phyloP scores from a whole-genome alignment of 1,284 basidiomycete species.

The Cerrena zonata region DNA sequence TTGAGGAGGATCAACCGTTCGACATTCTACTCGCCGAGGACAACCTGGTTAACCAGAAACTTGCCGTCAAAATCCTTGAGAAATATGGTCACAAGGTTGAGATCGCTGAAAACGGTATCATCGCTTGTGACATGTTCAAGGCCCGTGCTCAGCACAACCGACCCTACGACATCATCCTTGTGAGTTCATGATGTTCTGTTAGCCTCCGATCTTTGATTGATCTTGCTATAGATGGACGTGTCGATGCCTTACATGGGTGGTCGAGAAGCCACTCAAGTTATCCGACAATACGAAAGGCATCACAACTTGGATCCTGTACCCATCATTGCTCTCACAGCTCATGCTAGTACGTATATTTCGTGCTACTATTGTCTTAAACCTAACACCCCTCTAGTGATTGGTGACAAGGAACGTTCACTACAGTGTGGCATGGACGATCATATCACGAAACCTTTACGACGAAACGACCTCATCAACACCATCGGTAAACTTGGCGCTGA shows the following conservation, averaged over 20 bases:
- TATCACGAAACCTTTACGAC: constrained; percentile 60
- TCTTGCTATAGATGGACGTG: constrained; percentile 80
- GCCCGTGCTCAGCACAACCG: constrained; percentile 62
- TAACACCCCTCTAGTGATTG: constrained; percentile 67
- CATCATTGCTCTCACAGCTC: constrained; percentile 92
- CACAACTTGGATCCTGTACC: constrained; percentile 73
- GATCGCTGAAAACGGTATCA: constrained; percentile 94
- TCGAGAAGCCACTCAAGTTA: constrained; percentile 83
- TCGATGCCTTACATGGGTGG: constrained; percentile 97
- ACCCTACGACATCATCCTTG: constrained; percentile 83
- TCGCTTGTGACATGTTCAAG: constrained; percentile 88
- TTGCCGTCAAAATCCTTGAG: constrained; percentile 95
- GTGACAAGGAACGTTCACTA: constrained; percentile 88
- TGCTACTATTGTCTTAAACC: background rate
- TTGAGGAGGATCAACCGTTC: constrained; percentile 79
- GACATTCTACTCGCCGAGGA: constrained; percentile 97
- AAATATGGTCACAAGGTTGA: constrained; percentile 95
- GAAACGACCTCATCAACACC: constrained; percentile 70
- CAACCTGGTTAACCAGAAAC: constrained; percentile 95
- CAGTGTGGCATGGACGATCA: constrained; percentile 47
- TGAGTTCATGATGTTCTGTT: constrained; percentile 33
- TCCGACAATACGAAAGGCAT: constrained; percentile 76
- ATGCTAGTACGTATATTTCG: constrained; percentile 54
- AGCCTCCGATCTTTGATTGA: constrained; percentile 2
- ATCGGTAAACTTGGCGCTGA: constrained; percentile 67